phyloP scores from a whole-genome alignment of 768 basidiomycete genomes.

The Suillus hirtellus region DNA sequence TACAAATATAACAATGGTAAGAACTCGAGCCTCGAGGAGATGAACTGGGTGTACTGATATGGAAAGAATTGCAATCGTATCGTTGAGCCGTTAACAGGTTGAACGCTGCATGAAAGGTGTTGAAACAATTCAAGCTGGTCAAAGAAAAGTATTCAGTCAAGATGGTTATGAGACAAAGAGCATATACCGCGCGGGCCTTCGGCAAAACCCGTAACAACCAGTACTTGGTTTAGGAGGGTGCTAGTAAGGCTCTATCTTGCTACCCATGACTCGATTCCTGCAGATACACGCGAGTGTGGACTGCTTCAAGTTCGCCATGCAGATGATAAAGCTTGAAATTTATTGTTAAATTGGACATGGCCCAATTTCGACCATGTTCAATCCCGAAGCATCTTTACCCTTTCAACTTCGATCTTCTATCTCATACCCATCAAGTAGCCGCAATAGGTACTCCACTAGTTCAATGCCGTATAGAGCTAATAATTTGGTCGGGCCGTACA shows the following conservation, averaged over 20 bases:
- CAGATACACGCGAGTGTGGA: no score
- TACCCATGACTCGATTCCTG: no score
- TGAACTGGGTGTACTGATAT: not conserved
- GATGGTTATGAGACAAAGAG: not conserved
- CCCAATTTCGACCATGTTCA: no score
- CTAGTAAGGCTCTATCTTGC: no score
- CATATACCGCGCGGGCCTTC: not conserved
- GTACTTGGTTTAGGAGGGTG: no score
- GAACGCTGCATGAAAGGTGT: not conserved
- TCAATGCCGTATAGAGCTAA: not conserved
- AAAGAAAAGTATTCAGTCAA: not conserved
- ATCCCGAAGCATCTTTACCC: no score
- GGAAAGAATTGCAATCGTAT: not conserved
- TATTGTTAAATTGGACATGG: not conserved
- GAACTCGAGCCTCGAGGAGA: not conserved
- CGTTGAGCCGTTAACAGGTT: not conserved
- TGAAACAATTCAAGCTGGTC: not conserved
- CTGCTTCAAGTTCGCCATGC: not conserved
- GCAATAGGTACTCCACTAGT: not conserved
- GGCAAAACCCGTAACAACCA: slow-evolving; percentile 2
- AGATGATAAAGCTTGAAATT: not conserved
- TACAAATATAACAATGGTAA: not conserved
- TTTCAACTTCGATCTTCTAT: not conserved
- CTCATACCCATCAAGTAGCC: not conserved
- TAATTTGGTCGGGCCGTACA: not conserved